These are phyloP conservation scores for Oryza brachyantha DNA, from an alignment of 176 grass and related monocot genomes.

Conservation along the genomic window DNA sequence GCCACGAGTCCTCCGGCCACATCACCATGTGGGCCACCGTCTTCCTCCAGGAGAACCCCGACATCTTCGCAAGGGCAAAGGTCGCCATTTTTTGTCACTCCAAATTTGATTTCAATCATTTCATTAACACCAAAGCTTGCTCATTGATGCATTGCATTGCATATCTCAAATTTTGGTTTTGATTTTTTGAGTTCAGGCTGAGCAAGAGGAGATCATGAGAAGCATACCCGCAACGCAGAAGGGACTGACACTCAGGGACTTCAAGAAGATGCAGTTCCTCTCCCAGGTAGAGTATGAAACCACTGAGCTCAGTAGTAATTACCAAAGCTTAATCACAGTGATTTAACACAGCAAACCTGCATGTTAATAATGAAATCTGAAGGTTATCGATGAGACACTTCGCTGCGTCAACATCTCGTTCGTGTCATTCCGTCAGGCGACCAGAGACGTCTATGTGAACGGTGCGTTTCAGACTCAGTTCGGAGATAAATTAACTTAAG, in stretches of 20 bases:
- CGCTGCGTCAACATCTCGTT: conserved; percentile 84
- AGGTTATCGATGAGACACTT: conserved; percentile 88
- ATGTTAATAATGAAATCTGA: background rate
- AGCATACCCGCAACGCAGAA: conserved; percentile 49
- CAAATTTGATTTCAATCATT: background rate
- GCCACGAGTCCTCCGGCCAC: conserved; percentile 91
- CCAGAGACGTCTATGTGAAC: conserved; percentile 54
- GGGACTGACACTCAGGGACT: conserved; percentile 66
- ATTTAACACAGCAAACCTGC: background rate
- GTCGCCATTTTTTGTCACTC: background rate
- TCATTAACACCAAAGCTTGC: background rate
- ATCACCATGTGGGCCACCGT: conserved; percentile 98
- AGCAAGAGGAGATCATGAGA: conserved; percentile 88
- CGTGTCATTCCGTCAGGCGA: conserved; percentile 76
- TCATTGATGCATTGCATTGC: background rate
- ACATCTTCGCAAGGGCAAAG: conserved; percentile 72
- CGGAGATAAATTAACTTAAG: background rate
- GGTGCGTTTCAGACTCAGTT: conserved; percentile 39
- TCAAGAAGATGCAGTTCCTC: conserved; percentile 97
- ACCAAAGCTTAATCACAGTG: no score
- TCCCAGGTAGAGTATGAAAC: conserved; percentile 54
- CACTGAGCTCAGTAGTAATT: no score
- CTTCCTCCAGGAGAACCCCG: conserved; percentile 74
- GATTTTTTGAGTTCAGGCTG: conserved; percentile 40
- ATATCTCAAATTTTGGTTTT: background rate